These are phyloP conservation scores for Aristolochia contorta DNA, from an alignment of 164 flowering plant genomes.

Conservation along the genomic window DNA sequence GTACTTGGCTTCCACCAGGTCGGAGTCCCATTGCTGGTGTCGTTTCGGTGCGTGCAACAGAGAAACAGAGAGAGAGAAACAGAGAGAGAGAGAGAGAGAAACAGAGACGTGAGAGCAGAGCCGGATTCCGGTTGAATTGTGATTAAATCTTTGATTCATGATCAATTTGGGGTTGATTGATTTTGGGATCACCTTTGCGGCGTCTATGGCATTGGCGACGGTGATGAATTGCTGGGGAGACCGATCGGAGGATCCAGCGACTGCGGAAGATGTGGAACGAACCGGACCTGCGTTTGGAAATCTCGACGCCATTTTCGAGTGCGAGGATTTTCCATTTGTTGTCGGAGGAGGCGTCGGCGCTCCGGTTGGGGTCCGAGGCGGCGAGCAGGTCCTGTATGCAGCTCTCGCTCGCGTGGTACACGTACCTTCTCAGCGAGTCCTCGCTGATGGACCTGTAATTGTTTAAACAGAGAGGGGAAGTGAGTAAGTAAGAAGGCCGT, in stretches of 20 bases:
- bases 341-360: conserved; percentile 12
- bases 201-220: conserved; percentile 82
- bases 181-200: conserved; percentile 47
- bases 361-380: conserved; percentile 47
- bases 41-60: too few relatives aligned
- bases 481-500: too few relatives aligned
- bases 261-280: conserved; percentile 61
- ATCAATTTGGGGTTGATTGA: not conserved
- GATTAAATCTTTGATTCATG: not conserved
- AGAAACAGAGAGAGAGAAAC: too few relatives aligned
- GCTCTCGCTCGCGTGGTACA: conserved; percentile 71
- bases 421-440: conserved; percentile 72
- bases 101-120: not conserved
- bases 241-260: conserved; percentile 59
- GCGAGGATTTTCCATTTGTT: conserved; percentile 46
- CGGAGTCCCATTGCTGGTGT: conserved; percentile 84
- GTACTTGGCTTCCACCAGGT: conserved; percentile 70
- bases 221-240: conserved; percentile 81
- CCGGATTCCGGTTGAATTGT: not conserved
- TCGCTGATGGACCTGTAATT: conserved; percentile 71
- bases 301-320: conserved; percentile 58
- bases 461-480: too few relatives aligned
- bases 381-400: conserved; percentile 78
- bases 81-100: not conserved
- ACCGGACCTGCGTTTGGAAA: conserved; percentile 62